Evolutionary conservation across 306 rosid species (phyloP).

Genomic region (Trifolium repens): DNA sequence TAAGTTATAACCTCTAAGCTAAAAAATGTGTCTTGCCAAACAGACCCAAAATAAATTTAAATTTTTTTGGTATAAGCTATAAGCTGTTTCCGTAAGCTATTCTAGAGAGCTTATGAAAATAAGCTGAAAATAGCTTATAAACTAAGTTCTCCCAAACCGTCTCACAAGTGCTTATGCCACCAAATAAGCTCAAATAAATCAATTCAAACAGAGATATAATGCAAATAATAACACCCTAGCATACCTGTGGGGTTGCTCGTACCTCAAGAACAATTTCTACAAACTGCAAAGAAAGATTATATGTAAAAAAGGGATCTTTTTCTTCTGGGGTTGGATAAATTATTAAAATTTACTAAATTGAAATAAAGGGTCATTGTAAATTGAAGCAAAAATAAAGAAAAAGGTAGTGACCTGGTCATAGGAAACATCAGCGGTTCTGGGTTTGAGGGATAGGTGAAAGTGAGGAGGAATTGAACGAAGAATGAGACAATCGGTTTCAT

Average conservation of each 20-base stretch:
- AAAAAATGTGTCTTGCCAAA: no score
- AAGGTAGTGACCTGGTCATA: constrained; percentile 61
- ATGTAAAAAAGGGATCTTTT: not conserved
- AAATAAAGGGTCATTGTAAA: not conserved
- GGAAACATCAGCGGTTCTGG: constrained; percentile 86
- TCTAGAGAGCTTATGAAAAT: not conserved
- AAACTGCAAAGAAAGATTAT: constrained; percentile 52
- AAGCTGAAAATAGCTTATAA: not conserved
- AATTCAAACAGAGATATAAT: not conserved
- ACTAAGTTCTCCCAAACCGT: not conserved
- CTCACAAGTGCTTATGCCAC: not conserved
- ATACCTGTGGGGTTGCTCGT: constrained; percentile 66
- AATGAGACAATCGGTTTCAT: constrained; percentile 64
- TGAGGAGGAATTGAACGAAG: constrained; percentile 68
- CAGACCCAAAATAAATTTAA: no score
- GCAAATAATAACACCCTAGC: constrained; percentile 10
- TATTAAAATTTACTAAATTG: not conserved
- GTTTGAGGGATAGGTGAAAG: constrained; percentile 70
- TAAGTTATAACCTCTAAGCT: no score
- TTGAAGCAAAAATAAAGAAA: not conserved
- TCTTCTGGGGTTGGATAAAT: not conserved
- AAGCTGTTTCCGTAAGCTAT: not conserved
- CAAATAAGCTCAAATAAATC: not conserved
- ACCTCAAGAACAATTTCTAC: constrained; percentile 71
- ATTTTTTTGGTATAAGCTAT: no score